Evolutionary conservation across 2,329 filamentous ascomycete genomes (phyloP), one percentile per base, ranked within the genome.

Genomic region (Alternaria rosae): DNA sequence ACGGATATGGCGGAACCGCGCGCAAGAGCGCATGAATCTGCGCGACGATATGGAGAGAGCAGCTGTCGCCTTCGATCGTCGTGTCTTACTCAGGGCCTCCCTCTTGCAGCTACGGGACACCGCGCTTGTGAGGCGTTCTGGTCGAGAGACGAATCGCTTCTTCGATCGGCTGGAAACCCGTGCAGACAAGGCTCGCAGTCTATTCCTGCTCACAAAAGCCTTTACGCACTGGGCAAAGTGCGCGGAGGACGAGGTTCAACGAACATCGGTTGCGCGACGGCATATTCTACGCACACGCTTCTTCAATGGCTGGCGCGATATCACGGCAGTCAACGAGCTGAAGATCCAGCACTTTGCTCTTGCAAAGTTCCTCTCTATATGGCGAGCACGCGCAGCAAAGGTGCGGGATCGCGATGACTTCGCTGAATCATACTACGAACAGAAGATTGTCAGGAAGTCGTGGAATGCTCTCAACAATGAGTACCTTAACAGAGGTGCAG

Each of bases 261-360:
- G 87, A 42, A 92, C 91, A 5, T 87, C 86, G 5, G 84, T 88
- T 43, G 92, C 91, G 20, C 85, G 91, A 64, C 84, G 88, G 64
- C 91, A 92, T 74, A 88, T 94, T 62, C 80, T 95, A 56, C 85
- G 89, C 57, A 87, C 86, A 12, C 86, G 87, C 57, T 89, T 89
- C 63, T 92, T 92, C 76, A 87, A 86, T 60, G 87, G 87, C 8
- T 93, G 91, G 91, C 84, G 86, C 25, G 84, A 88, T 60, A 87
- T 91, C 57, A 90, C 89, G 0, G 82, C 83, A 1, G 83, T 87
- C 52, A 89, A 91, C 66, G 85, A 88, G 44, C 70, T 81, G 42
- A 86, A 86, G 66, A 83, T 83, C 13, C 79, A 81, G 21, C 81
- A 84, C 32, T 84, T 88, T 59, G 80, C 85, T 17, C 68, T 87